These are phyloP conservation scores for Populus alba DNA, from an alignment of 345 rosid species.

Conservation along the genomic window DNA sequence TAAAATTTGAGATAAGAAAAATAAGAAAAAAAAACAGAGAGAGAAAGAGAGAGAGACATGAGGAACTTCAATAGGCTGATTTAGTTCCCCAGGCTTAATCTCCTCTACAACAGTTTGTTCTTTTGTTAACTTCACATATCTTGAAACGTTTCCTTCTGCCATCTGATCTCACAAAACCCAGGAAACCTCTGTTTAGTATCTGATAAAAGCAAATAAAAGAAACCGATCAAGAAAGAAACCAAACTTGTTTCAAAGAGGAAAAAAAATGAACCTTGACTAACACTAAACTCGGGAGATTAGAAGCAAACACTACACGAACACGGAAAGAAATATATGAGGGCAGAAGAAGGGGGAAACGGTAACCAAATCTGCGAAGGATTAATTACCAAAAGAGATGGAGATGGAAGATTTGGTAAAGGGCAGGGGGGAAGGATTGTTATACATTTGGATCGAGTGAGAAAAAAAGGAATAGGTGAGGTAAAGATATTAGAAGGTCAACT, in stretches of 20 bases:
- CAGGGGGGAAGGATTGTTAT: background rate
- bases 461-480: too few relatives aligned
- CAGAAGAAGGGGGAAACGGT: background rate
- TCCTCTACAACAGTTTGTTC: constrained; percentile 73
- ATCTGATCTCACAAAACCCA: constrained; percentile 35
- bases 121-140: constrained; percentile 77
- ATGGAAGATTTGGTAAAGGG: background rate
- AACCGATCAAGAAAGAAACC: background rate
- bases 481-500: constrained; percentile 8
- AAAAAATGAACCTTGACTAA: background rate
- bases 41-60: constrained; percentile 48
- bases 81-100: constrained; percentile 91
- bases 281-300: background rate
- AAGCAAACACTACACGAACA: background rate
- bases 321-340: background rate
- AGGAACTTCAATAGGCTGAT: constrained; percentile 92
- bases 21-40: too few relatives aligned
- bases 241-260: background rate
- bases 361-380: background rate
- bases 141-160: constrained; percentile 77
- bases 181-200: background rate
- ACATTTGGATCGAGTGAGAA: background rate
- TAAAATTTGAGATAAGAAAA: background rate
- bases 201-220: background rate
- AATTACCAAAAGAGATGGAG: background rate